phyloP scores from a whole-genome alignment of 2,329 filamentous ascomycete species.

The Fusarium protoensiforme region DNA sequence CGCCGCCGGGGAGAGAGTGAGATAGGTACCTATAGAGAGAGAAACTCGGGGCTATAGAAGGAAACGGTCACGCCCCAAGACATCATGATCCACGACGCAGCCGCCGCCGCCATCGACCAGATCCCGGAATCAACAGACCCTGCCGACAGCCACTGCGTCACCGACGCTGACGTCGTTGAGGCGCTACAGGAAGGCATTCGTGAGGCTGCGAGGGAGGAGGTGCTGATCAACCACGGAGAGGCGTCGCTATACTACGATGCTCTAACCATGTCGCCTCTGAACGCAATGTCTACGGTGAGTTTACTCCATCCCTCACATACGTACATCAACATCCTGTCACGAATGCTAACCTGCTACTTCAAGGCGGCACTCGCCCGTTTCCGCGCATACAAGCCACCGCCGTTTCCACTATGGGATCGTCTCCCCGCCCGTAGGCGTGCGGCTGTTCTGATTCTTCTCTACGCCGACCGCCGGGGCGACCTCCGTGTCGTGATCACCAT shows the following conservation, averaged over 20 bases:
- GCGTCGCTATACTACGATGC: slow-evolving; percentile 68
- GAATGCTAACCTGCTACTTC: slow-evolving; percentile 29
- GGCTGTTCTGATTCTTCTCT: slow-evolving; percentile 88
- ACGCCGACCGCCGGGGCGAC: slow-evolving; percentile 84
- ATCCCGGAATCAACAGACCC: slow-evolving; percentile 10
- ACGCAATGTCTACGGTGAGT: slow-evolving; percentile 65
- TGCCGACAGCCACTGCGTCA: slow-evolving; percentile 31
- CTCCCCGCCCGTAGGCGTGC: slow-evolving; percentile 76
- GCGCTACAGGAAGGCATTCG: slow-evolving; percentile 35
- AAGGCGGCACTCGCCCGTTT: slow-evolving; percentile 70
- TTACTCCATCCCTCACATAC: slow-evolving; percentile 6
- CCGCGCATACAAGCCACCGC: slow-evolving; percentile 68
- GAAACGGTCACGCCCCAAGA: neutral
- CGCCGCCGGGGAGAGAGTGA: neutral
- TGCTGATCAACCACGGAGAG: slow-evolving; percentile 43
- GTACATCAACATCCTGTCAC: neutral
- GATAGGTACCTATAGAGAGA: neutral
- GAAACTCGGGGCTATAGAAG: neutral
- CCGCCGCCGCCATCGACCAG: slow-evolving; percentile 15
- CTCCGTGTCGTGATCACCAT: slow-evolving; percentile 78
- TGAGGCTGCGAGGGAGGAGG: slow-evolving; percentile 26
- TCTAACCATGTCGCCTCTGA: slow-evolving; percentile 67
- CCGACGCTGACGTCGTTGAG: slow-evolving; percentile 43
- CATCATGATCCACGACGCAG: slow-evolving; percentile 32
- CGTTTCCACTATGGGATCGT: slow-evolving; percentile 70